phyloP scores from a whole-genome alignment of 257 asterid genomes.

The Fraxinus excelsior region DNA sequence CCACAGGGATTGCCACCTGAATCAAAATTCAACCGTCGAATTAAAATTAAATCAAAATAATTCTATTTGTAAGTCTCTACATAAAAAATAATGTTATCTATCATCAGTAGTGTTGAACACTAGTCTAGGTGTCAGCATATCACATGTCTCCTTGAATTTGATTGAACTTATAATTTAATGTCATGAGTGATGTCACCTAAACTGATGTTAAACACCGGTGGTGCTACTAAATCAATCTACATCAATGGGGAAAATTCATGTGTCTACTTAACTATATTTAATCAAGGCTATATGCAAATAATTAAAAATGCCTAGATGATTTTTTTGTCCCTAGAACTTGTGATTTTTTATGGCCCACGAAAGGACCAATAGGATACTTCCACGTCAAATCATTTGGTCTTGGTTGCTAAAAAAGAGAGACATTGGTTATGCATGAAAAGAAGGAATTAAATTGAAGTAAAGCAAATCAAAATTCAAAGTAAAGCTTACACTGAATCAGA shows the following conservation, averaged over 20 bases:
- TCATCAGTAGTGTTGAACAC: too few relatives aligned
- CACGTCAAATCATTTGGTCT: slow-evolving; percentile 33
- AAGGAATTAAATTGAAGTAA: slow-evolving; percentile 41
- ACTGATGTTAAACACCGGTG: too few relatives aligned
- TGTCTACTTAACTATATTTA: neutral
- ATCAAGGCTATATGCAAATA: neutral
- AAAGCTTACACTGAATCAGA: slow-evolving; percentile 41
- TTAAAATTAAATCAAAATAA: neutral
- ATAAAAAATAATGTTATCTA: neutral
- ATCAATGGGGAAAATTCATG: neutral
- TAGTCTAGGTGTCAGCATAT: too few relatives aligned
- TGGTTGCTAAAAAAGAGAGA: slow-evolving; percentile 22
- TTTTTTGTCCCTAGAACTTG: neutral
- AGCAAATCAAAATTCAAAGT: slow-evolving; percentile 20
- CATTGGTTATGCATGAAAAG: slow-evolving; percentile 61
- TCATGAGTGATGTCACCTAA: too few relatives aligned
- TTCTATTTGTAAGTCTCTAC: neutral
- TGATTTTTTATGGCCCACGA: slow-evolving; percentile 20
- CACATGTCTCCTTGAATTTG: too few relatives aligned
- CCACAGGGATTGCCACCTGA: slow-evolving; percentile 96
- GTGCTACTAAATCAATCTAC: neutral
- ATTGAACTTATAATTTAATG: too few relatives aligned
- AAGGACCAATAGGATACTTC: slow-evolving; percentile 30
- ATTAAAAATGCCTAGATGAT: neutral
- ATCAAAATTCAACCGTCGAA: slow-evolving; percentile 13